Evolutionary conservation across 192 early-diverging fungal species (phyloP).

Genomic region (Coemansia sp.): DNA sequence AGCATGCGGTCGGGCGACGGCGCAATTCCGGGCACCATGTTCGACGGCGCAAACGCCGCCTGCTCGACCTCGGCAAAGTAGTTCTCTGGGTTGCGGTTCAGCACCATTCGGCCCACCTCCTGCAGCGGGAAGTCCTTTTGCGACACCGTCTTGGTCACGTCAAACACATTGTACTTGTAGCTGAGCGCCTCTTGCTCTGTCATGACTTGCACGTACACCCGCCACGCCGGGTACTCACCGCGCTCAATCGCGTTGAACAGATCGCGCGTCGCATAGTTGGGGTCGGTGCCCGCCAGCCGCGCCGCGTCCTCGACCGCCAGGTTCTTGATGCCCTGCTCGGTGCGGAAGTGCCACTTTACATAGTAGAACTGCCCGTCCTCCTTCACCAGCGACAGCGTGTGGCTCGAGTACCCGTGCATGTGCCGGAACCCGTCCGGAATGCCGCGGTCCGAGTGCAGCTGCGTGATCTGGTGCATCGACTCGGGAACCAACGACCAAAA

Average conservation of each 20-base stretch:
- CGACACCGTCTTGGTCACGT: slow-evolving; percentile 82
- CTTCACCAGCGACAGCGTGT: slow-evolving; percentile 74
- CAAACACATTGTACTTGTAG: slow-evolving; percentile 75
- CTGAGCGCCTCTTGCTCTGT: slow-evolving; percentile 68
- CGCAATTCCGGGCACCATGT: slow-evolving; percentile 81
- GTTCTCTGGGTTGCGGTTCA: slow-evolving; percentile 82
- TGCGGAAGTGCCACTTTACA: slow-evolving; percentile 79
- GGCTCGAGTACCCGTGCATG: slow-evolving; percentile 82
- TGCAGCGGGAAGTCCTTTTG: slow-evolving; percentile 77
- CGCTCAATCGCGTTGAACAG: slow-evolving; percentile 70
- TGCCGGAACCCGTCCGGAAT: slow-evolving; percentile 77
- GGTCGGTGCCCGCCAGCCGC: slow-evolving; percentile 60
- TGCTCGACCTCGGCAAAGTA: slow-evolving; percentile 88
- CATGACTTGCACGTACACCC: slow-evolving; percentile 73
- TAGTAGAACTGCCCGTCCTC: slow-evolving; percentile 65
- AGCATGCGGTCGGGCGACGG: slow-evolving; percentile 77
- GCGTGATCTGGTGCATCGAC: slow-evolving; percentile 76
- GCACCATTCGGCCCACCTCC: slow-evolving; percentile 71
- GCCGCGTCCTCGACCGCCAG: slow-evolving; percentile 62
- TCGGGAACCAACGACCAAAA: slow-evolving; percentile 77
- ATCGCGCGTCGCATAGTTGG: slow-evolving; percentile 76
- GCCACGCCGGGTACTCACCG: slow-evolving; percentile 72
- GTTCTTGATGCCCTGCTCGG: slow-evolving; percentile 78
- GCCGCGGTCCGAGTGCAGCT: slow-evolving; percentile 81
- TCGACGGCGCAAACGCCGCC: slow-evolving; percentile 73